Evolutionary conservation across 495 filamentous ascomycete genomes (phyloP).

Genomic region (Penicillium steckii): DNA sequence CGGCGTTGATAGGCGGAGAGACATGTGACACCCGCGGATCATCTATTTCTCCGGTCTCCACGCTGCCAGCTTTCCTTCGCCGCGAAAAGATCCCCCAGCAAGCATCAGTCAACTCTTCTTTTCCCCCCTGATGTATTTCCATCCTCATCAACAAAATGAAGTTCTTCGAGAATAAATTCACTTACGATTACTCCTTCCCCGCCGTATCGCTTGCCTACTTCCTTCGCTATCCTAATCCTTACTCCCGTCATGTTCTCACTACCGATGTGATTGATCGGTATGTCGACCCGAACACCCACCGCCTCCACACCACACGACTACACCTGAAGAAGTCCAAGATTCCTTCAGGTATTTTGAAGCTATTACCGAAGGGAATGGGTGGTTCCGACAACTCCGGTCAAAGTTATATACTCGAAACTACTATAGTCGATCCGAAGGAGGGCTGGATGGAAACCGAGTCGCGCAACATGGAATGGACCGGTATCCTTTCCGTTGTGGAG

Average conservation of each 20-base stretch:
- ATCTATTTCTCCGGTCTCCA: conserved; percentile 2
- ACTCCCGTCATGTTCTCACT: conserved; percentile 89
- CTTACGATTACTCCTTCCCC: conserved; percentile 89
- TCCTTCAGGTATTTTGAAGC: conserved; percentile 75
- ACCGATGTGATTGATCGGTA: conserved; percentile 91
- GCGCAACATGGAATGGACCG: conserved; percentile 84
- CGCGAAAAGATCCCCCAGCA: conserved; percentile 5
- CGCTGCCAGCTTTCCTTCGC: neutral
- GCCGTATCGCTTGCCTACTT: conserved; percentile 97
- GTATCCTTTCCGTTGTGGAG: conserved; percentile 89
- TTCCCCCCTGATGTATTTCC: conserved; percentile 9
- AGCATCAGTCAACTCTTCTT: neutral
- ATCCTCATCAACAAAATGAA: conserved; percentile 61
- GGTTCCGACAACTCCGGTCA: conserved; percentile 68
- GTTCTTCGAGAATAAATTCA: conserved; percentile 84
- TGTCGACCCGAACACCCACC: conserved; percentile 75
- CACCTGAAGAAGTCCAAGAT: conserved; percentile 93
- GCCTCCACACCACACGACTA: conserved; percentile 82
- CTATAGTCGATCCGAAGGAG: conserved; percentile 82
- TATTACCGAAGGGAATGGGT: conserved; percentile 76
- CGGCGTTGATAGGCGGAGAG: conserved; percentile 8
- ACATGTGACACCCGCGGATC: conserved; percentile 9
- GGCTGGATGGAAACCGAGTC: conserved; percentile 87
- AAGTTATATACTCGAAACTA: conserved; percentile 90
- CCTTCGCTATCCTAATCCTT: conserved; percentile 97